Base-by-base conservation (phyloP, 768 basidiomycete species). In the Amanita jacksonii region DNA sequence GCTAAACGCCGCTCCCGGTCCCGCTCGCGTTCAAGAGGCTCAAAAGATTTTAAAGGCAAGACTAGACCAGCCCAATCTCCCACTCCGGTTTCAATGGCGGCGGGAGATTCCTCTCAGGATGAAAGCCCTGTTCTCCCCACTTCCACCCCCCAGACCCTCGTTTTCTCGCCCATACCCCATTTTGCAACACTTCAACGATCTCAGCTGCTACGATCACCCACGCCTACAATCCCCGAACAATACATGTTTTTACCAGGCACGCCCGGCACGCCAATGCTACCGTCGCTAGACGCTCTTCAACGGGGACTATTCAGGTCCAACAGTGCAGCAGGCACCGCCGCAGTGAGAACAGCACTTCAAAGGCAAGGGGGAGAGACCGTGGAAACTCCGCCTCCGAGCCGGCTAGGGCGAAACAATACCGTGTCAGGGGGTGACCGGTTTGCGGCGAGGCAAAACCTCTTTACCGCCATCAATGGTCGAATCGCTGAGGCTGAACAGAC, bases 281-380 rank as follows among this genome's bases (percentile, higher is more conserved):
- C 88, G 0, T 77, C 85, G 3, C 68, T 94, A 5, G 84, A 88
- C 54, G 85, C 82, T 16, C 65, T 93, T 28, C 81, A 81, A 56
- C 76, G 70, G 54, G 82, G 83, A 12, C 73, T 96, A 2, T 81
- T 87, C 55, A 81, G 92, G 15, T 93, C 92, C 2, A 92, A 93
- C 58, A 93, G 91, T 55, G 87, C 86, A n/a, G 85, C 84, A 16
- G 74, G 83, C 41, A 74, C 80, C 40, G 74, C 82, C 55, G 79
- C 77, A 23, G 66, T 85, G 37, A 73, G 77, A 53, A 66, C 79
- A 61, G 90, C 90, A 3, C 77, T 94, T 76, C 79, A 79, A 50
- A 92, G 90, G 58, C 68, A 84, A 1, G 83, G 81, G 20, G 70
- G 72, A 38, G 84, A 85, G 49, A 65, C 70, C 4, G 75, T 77